phyloP scores from a whole-genome alignment of 768 basidiomycete species.

The Kondoa malvinella region DNA sequence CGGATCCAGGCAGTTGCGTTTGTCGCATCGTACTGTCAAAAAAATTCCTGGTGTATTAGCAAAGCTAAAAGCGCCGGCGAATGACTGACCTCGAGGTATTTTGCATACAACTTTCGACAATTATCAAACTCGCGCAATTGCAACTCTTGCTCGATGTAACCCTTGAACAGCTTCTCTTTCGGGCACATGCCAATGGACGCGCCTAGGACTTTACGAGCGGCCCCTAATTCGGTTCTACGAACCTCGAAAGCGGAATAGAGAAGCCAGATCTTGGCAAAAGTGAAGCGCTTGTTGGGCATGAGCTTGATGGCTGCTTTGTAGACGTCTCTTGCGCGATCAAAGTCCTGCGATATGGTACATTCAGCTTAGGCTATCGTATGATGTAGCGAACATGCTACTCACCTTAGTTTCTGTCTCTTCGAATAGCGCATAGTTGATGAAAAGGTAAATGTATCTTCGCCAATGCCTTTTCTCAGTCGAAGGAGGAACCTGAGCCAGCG shows the following conservation, averaged over 20 bases:
- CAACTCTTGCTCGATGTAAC: conserved; percentile 84
- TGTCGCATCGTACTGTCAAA: conserved; percentile 58
- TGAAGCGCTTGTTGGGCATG: conserved; percentile 90
- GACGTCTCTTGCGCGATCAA: conserved; percentile 65
- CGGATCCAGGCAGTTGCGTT: conserved; percentile 92
- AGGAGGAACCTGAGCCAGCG: conserved; percentile 87
- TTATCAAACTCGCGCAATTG: conserved; percentile 93
- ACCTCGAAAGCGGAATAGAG: conserved; percentile 85
- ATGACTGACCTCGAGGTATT: conserved; percentile 75
- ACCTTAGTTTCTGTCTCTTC: conserved; percentile 94
- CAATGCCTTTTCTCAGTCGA: conserved; percentile 74
- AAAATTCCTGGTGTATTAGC: not conserved
- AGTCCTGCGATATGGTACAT: conserved; percentile 49
- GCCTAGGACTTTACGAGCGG: conserved; percentile 78
- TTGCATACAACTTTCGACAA: conserved; percentile 77
- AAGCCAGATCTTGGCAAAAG: conserved; percentile 92
- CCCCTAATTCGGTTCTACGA: conserved; percentile 56
- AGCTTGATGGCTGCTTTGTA: conserved; percentile 77
- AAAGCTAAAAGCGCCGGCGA: not conserved
- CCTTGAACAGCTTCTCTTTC: conserved; percentile 86
- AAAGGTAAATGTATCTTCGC: conserved; percentile 36
- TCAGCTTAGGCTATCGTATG: not conserved
- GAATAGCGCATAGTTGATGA: conserved; percentile 76
- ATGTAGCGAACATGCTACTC: conserved; percentile 17
- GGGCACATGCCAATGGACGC: conserved; percentile 87